These are phyloP conservation scores for Ehretia macrophylla DNA, from an alignment of 257 asterid species.

Conservation along the genomic window DNA sequence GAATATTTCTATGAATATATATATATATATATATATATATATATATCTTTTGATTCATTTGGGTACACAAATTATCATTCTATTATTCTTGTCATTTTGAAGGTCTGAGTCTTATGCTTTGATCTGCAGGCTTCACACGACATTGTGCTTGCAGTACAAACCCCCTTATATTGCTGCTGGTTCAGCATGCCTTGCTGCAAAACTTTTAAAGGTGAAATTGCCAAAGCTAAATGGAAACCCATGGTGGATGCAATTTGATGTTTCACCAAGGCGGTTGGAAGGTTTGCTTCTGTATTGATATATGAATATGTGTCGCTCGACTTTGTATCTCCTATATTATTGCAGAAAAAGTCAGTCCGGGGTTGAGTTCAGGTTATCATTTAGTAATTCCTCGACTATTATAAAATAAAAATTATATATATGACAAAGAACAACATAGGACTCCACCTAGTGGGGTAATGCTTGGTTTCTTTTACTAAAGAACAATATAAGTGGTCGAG, in stretches of 20 bases:
- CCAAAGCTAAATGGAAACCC: constrained; percentile 36
- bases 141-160: constrained; percentile 61
- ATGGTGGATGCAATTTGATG: constrained; percentile 74
- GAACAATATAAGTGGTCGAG: neutral
- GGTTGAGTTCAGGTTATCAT: neutral
- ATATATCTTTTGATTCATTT: neutral
- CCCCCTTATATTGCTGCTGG: constrained; percentile 62
- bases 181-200: constrained; percentile 53
- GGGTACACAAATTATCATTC: neutral
- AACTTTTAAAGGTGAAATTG: constrained; percentile 44
- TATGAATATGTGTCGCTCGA: neutral
- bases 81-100: constrained; percentile 1
- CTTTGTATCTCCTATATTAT: neutral
- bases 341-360: neutral
- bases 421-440: too few species aligned
- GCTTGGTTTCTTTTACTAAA: too few species aligned
- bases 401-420: neutral
- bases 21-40: too few species aligned
- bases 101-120: constrained; percentile 7
- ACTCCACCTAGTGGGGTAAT: too few species aligned
- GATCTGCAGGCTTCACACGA: constrained; percentile 44
- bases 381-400: neutral
- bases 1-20: neutral
- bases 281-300: constrained; percentile 23
- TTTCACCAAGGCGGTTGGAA: constrained; percentile 47